Evolutionary conservation across 495 filamentous ascomycete genomes (phyloP).

Genomic region (Hypoxylon perforatum): DNA sequence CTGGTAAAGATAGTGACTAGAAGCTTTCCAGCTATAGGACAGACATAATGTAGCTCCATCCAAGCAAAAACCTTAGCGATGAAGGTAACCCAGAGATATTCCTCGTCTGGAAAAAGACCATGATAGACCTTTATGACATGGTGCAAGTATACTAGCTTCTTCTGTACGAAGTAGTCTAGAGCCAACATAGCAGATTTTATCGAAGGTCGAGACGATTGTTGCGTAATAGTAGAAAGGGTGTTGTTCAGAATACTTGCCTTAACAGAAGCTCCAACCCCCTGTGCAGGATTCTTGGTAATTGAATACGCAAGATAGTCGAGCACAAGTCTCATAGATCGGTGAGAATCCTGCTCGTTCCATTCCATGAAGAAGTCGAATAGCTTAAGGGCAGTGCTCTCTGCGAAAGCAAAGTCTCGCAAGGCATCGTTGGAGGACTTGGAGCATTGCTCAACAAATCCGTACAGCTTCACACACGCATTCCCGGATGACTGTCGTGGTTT

Average conservation of each 20-base stretch:
- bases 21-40: conserved; percentile 72
- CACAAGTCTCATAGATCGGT: conserved; percentile 79
- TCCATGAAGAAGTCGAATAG: conserved; percentile 78
- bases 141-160: conserved; percentile 56
- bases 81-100: conserved; percentile 55
- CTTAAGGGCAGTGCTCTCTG: conserved; percentile 62
- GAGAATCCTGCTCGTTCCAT: conserved; percentile 77
- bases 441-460: conserved; percentile 65
- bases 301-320: conserved; percentile 68
- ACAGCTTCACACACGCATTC: conserved; percentile 62
- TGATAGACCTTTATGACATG: conserved; percentile 54
- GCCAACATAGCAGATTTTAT: conserved; percentile 73
- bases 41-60: conserved; percentile 70
- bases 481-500: conserved; percentile 57
- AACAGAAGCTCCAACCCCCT: conserved; percentile 46
- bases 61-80: conserved; percentile 66
- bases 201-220: conserved; percentile 60
- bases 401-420: conserved; percentile 59
- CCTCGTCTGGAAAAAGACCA: conserved; percentile 27
- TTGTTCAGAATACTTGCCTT: conserved; percentile 54
- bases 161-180: conserved; percentile 68
- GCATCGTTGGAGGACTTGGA: conserved; percentile 55
- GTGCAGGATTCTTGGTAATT: conserved; percentile 60
- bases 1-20: conserved; percentile 68
- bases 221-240: conserved; percentile 61